These are phyloP conservation scores for Mycena indigotica DNA, from an alignment of 768 basidiomycete genomes.

Conservation along the genomic window DNA sequence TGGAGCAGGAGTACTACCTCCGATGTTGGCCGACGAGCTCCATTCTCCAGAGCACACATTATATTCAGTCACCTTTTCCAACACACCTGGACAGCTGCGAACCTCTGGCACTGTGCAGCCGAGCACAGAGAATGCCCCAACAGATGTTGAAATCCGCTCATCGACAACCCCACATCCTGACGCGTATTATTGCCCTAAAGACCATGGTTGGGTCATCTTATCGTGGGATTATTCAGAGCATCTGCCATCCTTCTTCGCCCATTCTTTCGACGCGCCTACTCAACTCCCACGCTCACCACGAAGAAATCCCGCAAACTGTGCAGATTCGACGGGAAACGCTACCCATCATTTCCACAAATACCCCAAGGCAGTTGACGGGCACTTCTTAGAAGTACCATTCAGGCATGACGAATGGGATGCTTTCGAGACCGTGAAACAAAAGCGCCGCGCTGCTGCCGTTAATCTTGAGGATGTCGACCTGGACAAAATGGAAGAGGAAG, in stretches of 20 bases:
- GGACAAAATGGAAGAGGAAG: conserved; percentile 40
- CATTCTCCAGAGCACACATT: conserved; percentile 76
- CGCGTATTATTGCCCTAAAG: conserved; percentile 80
- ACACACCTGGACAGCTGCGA: conserved; percentile 12
- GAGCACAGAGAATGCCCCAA: conserved; percentile 38
- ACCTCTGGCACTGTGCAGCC: conserved; percentile 29
- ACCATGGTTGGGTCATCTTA: conserved; percentile 82
- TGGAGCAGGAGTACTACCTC: conserved; percentile 70
- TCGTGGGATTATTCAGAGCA: conserved; percentile 62
- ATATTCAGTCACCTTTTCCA: conserved; percentile 43
- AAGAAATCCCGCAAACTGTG: conserved; percentile 18
- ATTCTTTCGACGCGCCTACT: conserved; percentile 47
- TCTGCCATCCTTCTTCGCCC: conserved; percentile 65
- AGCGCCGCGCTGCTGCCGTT: conserved; percentile 44
- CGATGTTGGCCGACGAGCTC: conserved; percentile 63
- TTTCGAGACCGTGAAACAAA: conserved; percentile 52
- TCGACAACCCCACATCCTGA: conserved; percentile 78
- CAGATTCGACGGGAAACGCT: conserved; percentile 43
- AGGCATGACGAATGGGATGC: conserved; percentile 62
- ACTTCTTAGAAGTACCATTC: conserved; percentile 63
- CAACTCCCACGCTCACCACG: conserved; percentile 58
- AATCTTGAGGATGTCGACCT: conserved; percentile 45
- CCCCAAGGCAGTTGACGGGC: conserved; percentile 67
- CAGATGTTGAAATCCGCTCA: conserved; percentile 66
- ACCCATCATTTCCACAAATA: conserved; percentile 87